Base-by-base conservation (phyloP, 2,329 filamentous ascomycete species). In the Penicillium sp. region DNA sequence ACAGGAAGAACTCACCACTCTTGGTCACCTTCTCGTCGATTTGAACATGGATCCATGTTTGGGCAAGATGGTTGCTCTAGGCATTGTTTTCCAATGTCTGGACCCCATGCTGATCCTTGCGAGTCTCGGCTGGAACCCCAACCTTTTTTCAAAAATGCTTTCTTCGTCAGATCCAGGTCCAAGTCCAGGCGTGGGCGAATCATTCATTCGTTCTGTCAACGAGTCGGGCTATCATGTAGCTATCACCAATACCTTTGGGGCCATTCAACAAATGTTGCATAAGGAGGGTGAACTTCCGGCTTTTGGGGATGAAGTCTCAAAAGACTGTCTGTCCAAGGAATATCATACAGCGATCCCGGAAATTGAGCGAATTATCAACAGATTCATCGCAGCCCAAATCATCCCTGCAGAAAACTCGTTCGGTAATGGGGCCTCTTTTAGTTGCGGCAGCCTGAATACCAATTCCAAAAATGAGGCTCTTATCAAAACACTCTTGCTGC, bases 51-150 rank as follows among this genome's bases (percentile, higher is more conserved):
- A 79, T 56, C 81, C 81, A 7, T 62, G 69, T 4, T 62, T 79
- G 37, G 81, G 77, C 31, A 83, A 82, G 59, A 78, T 83, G 75
- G 74, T 83, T 51, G 54, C 82, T 21, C 68, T 83, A 10, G 81
- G 81, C 6, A 68, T 81, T 27, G 75, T 83, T 46, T 83, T 83
- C 69, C 73, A 75, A 38, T 83, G 81, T 62, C 69, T 83, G 5
- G 79, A 82, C 60, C 79, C 81, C 0, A 75, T 83, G 62, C 62
- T 83, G 29, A 75, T 81, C 29, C 61, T 81, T 6, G 79, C 75
- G 37, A 71, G 73, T 17, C 68, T 75, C 6, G 67, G 65, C 5
- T 61, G 66, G 6, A 69, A 72, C 38, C 61, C 73, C n/a, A 60
- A 70, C n/a, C 59, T 79, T 13, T 70, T 67, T 21, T 12, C n/a